Base-by-base conservation (phyloP, 2,329 filamentous ascomycete species). In the Penicillium decumbens region DNA sequence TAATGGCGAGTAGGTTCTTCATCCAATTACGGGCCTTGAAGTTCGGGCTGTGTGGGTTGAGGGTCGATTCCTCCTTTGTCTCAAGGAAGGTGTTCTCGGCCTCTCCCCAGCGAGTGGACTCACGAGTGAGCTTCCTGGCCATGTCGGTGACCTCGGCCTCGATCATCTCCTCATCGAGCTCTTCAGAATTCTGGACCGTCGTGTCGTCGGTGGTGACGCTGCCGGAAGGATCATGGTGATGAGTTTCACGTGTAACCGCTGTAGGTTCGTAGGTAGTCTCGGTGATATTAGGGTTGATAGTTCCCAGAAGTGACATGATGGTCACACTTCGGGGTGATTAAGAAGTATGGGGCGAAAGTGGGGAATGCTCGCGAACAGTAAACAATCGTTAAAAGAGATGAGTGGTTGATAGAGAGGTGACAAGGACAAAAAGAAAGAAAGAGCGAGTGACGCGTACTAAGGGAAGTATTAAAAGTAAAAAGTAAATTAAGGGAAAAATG, bases 21-120 rank as follows among this genome's bases (percentile, higher is more conserved):
- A 73, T 70, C 75, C 76, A 79, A 41, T 69, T 67, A 50, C 68
- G 69, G 4, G 74, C 65, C 40, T 71, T 69, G 62, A 79, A 79
- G 20, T 73, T 67, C 10, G 67, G 59, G 33, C 68, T 71, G 33
- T 57, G 56, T 1, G 77, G 77, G 48, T 80, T 75, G 33, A 80
- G 59, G 1, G 62, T 61, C 2, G 66, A 67, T 9, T 68, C 65
- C 41, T 68, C 63, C 18, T 58, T 55, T 10, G 55, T 50, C 7
- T 66, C 66, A n/a, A 67, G 43, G 45, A 72, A 72, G 1, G 68
- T 62, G 48, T 72, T 72, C 45, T 64, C 65, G 13, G 57, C 57
- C 15, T 63, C 58, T 12, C 43, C 53, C 43, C 53, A 63, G 12
- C 58, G 61, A 9, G 67, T 68, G 6, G 69, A 72, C 41, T 70